Base-by-base conservation (phyloP, 2,329 filamentous ascomycete genomes). In the Penicillium sp. region DNA sequence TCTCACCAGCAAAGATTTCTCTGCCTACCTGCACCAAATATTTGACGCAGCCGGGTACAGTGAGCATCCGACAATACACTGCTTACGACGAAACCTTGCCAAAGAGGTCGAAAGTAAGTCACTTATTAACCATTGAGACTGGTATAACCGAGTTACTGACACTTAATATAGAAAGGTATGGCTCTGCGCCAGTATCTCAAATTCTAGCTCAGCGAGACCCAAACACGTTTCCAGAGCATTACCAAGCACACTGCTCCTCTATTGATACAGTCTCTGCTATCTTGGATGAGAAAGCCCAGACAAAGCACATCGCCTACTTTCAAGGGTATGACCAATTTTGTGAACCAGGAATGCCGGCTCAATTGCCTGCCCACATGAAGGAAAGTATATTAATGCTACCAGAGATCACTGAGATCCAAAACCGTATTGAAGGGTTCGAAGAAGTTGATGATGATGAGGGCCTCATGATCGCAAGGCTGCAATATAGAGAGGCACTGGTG, bases 221-320 rank as follows among this genome's bases (percentile, higher is more conserved):
- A 15, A 34, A 34, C 26, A 62, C 43, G 23, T 61, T 61, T 36
- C 52, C 52, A 15, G 50, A 53, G 47, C 33, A 61, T 6, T 62
- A 62, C 44, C 21, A 54, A 13, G 51, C 54, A 44, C 47, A 60
- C 37, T 63, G 40, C 53, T 63, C 52, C 43, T 60, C 46, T 12
- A 59, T 61, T 21, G 27, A 63, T 52, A 59, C 48, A 9, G 55
- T 63, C 30, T 49, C 55, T 23, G 49, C 58, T 39, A 44, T 63
- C 43, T 30, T 63, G 4, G 50, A 46, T 6, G 45, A 63, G 34
- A 26, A 55, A 53, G 52, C 59, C 8, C 32, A 60, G 47, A 56
- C 48, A 17, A 37, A 52, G 49, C 39, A 61, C 29, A 61, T 59
- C 46, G 49, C 53, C 10, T 55, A 52, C 27, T 52, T 55, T 30